Percentiles rank a stretch among this genome's conserved stretches.
Conservation (phyloP, 1,284 basidiomycete genomes). For the Ganoderma meredithae region DNA sequence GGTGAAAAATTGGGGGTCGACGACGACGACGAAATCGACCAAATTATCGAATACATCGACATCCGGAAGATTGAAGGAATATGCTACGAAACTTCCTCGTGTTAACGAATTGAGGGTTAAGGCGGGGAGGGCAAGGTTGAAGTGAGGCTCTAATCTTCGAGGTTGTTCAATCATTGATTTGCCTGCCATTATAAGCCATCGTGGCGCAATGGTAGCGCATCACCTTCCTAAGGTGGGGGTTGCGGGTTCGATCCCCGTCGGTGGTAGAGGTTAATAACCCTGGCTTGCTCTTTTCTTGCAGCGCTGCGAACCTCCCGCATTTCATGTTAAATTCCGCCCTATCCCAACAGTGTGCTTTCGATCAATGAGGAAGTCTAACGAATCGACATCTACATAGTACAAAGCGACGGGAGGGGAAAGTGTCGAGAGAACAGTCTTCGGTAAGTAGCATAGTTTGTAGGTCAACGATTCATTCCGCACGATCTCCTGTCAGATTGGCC, state of each 20-base stretch:
- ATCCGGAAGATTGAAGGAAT: background rate
- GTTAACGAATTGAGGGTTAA: background rate
- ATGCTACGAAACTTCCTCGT: background rate
- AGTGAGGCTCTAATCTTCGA: background rate
- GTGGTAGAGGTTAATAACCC: conserved; percentile 29
- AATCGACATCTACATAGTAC: background rate
- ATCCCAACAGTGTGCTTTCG: no score
- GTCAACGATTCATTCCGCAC: conserved; percentile 29
- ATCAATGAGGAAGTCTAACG: background rate
- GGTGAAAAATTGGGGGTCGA: background rate
- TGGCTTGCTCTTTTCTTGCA: conserved; percentile 16
- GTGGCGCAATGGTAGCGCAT: conserved; percentile 41
- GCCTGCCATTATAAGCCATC: conserved; percentile 26
- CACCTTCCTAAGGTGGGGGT: conserved; percentile 41
- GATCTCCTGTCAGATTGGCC: conserved; percentile 41
- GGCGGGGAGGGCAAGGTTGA: background rate
- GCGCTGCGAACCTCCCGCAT: background rate
- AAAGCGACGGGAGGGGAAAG: background rate
- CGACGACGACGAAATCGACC: background rate
- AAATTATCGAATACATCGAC: background rate
- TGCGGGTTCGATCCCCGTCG: conserved; percentile 42
- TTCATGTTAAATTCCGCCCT: no score
- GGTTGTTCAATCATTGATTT: no score
- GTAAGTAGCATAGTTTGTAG: background rate
- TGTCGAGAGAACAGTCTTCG: background rate